These are phyloP conservation scores for Neocallimastix lanati DNA, from an alignment of 192 early-diverging fungal genomes.

Conservation along the genomic window DNA sequence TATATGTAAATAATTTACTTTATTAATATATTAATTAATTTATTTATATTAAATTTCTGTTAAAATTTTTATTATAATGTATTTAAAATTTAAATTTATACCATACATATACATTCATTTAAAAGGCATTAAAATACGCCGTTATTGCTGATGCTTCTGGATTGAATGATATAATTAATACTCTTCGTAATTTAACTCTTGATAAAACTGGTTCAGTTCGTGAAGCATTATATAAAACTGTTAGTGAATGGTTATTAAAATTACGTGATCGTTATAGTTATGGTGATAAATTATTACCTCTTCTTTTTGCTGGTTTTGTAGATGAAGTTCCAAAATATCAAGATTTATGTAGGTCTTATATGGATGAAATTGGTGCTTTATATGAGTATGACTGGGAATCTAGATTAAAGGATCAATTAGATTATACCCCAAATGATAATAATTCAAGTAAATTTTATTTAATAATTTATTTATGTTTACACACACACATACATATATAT, in stretches of 20 bases:
- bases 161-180: constrained; percentile 18
- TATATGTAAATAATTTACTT: too few species aligned
- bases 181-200: constrained; percentile 13
- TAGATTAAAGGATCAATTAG: constrained; percentile 33
- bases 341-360: constrained; percentile 2
- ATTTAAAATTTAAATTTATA: too few species aligned
- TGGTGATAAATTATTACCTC: constrained; percentile 24
- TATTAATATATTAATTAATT: too few species aligned
- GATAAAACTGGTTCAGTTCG: constrained; percentile 28
- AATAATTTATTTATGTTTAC: too few species aligned
- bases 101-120: too few species aligned
- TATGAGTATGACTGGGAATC: constrained; percentile 32
- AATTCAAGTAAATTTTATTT: background rate
- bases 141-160: constrained; percentile 19
- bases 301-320: constrained; percentile 19
- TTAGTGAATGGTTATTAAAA: constrained; percentile 15
- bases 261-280: constrained; percentile 25
- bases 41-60: too few species aligned
- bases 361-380: constrained; percentile 20
- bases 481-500: too few species aligned
- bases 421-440: constrained; percentile 13
- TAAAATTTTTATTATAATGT: too few species aligned
- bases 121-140: constrained; percentile 11
- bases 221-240: constrained; percentile 16
- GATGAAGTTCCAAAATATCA: constrained; percentile 19